phyloP scores from a whole-genome alignment of 352 stramenopile genomes.

The Phytophthora podocarpi region DNA sequence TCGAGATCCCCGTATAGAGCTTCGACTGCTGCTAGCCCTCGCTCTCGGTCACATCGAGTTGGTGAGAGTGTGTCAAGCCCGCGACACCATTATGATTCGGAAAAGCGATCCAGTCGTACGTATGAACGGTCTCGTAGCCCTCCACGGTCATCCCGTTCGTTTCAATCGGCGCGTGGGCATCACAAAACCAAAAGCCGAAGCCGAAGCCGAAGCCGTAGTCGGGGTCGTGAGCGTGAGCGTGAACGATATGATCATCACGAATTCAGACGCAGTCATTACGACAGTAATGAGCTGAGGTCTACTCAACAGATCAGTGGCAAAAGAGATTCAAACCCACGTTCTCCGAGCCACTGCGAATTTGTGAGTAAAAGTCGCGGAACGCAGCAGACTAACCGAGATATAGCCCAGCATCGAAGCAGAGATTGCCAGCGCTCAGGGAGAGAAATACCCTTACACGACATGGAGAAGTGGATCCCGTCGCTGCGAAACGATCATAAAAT shows the following conservation, averaged over 20 bases:
- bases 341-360: background rate
- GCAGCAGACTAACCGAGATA: background rate
- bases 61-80: background rate
- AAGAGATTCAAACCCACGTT: background rate
- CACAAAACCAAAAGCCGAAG: slow-evolving; percentile 1
- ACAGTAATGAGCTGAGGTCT: background rate
- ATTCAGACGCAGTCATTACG: background rate
- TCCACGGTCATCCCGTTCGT: background rate
- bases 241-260: background rate
- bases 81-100: background rate
- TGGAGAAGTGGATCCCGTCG: background rate
- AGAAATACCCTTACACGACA: background rate
- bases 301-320: background rate
- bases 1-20: slow-evolving; percentile 16
- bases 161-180: background rate
- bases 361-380: background rate
- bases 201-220: background rate
- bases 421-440: background rate
- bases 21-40: background rate
- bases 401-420: background rate
- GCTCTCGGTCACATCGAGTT: background rate
- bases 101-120: background rate
- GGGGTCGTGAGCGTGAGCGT: background rate
- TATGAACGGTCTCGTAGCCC: slow-evolving; percentile 14
- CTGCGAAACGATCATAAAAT: background rate